Evolutionary conservation across 208 protist genomes (phyloP).

Genomic region (Acanthamoeba sp.): DNA sequence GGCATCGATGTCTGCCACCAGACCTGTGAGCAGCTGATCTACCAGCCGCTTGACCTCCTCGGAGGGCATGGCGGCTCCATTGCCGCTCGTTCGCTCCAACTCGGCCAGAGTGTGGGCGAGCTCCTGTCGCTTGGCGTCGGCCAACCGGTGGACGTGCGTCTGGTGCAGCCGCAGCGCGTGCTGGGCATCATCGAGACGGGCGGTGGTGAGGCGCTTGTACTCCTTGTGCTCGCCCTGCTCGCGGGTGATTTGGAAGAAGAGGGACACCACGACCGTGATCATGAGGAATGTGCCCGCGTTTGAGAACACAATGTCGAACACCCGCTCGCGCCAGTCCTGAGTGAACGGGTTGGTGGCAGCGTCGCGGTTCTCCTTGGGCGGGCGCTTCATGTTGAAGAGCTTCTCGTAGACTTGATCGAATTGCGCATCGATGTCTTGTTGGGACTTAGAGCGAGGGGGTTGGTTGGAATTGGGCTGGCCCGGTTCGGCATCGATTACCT

Average conservation of each 20-base stretch:
- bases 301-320: constrained; percentile 56
- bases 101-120: neutral
- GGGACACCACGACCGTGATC: neutral
- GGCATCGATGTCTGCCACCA: neutral
- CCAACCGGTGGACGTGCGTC: neutral
- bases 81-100: neutral
- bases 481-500: neutral
- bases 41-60: constrained; percentile 12
- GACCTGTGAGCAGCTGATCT: neutral
- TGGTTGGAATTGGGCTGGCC: neutral
- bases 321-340: constrained; percentile 24
- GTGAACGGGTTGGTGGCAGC: constrained; percentile 25
- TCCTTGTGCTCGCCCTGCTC: constrained; percentile 59
- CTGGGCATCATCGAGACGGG: constrained; percentile 11
- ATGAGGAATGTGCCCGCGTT: constrained; percentile 32
- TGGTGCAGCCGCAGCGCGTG: neutral
- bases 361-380: neutral
- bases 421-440: constrained; percentile 36
- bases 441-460: constrained; percentile 17
- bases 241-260: constrained; percentile 46
- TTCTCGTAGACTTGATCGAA: constrained; percentile 49
- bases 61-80: neutral
- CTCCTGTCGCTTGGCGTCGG: constrained; percentile 19
- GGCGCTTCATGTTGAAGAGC: constrained; percentile 27
- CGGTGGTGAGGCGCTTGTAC: constrained; percentile 47